A percentile compares a stretch with the other conserved stretches of the same genome.
Evolutionary conservation across 2,329 filamentous ascomycete genomes (phyloP).

Genomic region (Sporothrix luriei): DNA sequence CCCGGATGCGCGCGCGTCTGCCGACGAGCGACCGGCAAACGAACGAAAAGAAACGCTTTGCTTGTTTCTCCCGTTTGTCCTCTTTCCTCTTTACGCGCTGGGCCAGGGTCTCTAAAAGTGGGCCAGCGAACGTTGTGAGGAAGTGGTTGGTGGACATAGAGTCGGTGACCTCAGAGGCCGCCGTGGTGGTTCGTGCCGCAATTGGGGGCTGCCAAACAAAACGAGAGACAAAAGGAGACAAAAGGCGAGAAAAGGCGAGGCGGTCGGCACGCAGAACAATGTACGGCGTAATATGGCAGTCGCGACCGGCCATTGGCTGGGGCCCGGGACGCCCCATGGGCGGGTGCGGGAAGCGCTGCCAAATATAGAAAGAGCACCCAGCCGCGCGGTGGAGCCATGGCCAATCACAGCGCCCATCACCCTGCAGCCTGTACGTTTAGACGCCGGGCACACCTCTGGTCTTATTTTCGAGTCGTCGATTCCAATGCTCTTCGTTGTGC

Average conservation of each 20-base stretch:
- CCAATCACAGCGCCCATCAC: constrained; percentile 35
- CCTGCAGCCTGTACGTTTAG: constrained; percentile 29
- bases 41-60: neutral
- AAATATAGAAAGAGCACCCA: constrained; percentile 31
- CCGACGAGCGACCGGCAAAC: neutral
- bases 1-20: constrained; percentile 19
- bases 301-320: constrained; percentile 25
- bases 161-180: neutral
- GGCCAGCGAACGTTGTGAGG: neutral
- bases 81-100: constrained; percentile 23
- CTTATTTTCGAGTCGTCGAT: neutral
- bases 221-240: neutral
- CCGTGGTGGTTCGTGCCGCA: constrained; percentile 5
- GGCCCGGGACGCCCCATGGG: constrained; percentile 18
- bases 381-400: neutral
- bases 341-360: constrained; percentile 23
- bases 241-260: neutral
- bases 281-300: neutral
- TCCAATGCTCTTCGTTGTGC: neutral
- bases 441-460: constrained; percentile 28
- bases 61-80: constrained; percentile 1
- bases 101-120: constrained; percentile 17
- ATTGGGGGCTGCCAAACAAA: neutral
- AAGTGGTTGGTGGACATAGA: neutral
- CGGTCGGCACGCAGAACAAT: neutral